A percentile compares a stretch with the other conserved stretches of the same genome.
phyloP scores from a whole-genome alignment of 129 eudicot genomes.

The Artemisia argyi region DNA sequence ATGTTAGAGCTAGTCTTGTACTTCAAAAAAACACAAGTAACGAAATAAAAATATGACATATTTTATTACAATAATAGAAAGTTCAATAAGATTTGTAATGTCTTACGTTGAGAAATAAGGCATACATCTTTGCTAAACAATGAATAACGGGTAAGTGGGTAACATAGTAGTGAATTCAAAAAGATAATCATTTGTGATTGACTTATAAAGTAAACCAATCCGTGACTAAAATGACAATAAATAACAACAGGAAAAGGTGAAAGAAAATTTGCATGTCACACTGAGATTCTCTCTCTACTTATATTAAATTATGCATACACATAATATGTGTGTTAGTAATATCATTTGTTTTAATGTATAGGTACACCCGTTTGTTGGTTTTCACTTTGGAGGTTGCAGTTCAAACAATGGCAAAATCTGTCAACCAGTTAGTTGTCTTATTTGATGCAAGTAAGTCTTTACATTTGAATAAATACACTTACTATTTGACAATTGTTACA shows the following conservation, averaged over 20 bases:
- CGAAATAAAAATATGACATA: too few species aligned
- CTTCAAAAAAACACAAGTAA: too few species aligned
- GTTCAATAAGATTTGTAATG: neutral
- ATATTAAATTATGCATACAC: neutral
- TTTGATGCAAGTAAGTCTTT: conserved; percentile 94
- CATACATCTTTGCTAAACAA: too few species aligned
- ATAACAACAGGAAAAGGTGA: conserved; percentile 26
- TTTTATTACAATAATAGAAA: neutral
- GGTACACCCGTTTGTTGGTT: conserved; percentile 88
- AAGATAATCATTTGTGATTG: neutral
- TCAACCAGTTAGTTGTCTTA: conserved; percentile 77
- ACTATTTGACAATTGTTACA: conserved; percentile 31
- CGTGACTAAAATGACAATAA: conserved; percentile 20
- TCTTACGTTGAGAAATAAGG: too few species aligned
- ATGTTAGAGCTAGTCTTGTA: too few species aligned
- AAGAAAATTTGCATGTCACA: conserved; percentile 15
- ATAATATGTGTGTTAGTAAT: too few species aligned
- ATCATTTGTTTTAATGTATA: conserved; percentile 14
- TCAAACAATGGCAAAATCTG: conserved; percentile 85
- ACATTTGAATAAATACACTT: conserved; percentile 22
- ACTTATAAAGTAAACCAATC: conserved; percentile 11
- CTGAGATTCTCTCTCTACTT: neutral
- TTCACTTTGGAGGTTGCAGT: conserved; percentile 96
- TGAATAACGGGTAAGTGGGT: neutral
- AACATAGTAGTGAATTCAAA: conserved; percentile 2